Conservation (phyloP, 2,329 filamentous ascomycete genomes). For the Fusarium sp. region DNA sequence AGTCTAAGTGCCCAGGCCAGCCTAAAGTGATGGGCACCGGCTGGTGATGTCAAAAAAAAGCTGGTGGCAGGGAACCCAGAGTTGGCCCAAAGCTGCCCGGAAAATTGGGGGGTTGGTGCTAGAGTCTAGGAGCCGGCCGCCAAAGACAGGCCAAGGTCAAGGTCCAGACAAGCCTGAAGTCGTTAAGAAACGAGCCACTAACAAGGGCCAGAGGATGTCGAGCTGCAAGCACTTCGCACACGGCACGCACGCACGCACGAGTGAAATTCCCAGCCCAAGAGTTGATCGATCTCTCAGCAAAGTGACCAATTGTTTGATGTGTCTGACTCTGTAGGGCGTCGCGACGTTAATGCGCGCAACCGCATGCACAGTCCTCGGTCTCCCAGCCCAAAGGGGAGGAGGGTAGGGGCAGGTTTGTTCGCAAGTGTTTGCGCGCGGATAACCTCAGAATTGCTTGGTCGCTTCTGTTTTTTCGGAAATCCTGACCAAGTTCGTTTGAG, state of each 20-base stretch:
- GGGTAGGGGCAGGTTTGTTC: conserved; percentile 1
- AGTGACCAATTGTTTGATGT: conserved; percentile 15
- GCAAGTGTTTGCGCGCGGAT: conserved; percentile 15
- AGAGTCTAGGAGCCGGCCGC: conserved; percentile 28
- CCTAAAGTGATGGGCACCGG: conserved; percentile 28
- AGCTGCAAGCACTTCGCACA: conserved; percentile 28
- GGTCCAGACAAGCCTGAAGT: conserved; percentile 16
- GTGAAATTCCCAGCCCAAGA: conserved; percentile 8
- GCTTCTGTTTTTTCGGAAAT: background rate
- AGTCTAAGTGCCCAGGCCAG: conserved; percentile 24
- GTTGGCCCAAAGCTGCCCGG: conserved; percentile 30
- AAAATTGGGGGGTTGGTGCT: conserved; percentile 36
- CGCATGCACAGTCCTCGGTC: conserved; percentile 7
- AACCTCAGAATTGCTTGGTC: background rate
- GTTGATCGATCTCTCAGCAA: background rate
- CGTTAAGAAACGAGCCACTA: conserved; percentile 29
- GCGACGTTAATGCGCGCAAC: conserved; percentile 16
- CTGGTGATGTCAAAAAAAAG: conserved; percentile 48
- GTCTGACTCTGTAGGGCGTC: conserved; percentile 2
- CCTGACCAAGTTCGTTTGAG: background rate
- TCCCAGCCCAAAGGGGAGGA: conserved; percentile 2
- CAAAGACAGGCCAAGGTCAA: conserved; percentile 23
- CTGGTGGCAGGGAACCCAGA: conserved; percentile 45
- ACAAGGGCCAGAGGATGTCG: conserved; percentile 14
- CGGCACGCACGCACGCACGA: conserved; percentile 17